phyloP scores from a whole-genome alignment of 306 rosid species.

The Castanea mollissima region DNA sequence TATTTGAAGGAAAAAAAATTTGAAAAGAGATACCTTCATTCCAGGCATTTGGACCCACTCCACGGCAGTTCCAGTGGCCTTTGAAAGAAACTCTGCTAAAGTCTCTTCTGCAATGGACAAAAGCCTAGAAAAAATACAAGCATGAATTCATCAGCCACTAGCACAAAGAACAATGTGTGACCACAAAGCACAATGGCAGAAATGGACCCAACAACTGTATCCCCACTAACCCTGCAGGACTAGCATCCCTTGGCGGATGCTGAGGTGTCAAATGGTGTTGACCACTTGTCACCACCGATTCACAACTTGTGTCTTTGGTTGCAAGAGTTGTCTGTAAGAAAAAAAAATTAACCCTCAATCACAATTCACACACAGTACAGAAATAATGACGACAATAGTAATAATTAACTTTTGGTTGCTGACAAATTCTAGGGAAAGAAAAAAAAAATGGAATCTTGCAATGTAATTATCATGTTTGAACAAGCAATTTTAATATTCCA shows the following conservation, averaged over 20 bases:
- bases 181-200: constrained; percentile 38
- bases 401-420: neutral
- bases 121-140: constrained; percentile 60
- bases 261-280: constrained; percentile 86
- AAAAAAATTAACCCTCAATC: constrained; percentile 1
- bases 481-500: neutral
- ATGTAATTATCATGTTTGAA: neutral
- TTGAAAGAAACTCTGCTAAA: constrained; percentile 99
- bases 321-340: constrained; percentile 67
- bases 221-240: constrained; percentile 99
- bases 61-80: constrained; percentile 99
- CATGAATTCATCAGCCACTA: constrained; percentile 41
- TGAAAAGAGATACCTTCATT: constrained; percentile 69
- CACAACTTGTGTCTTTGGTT: constrained; percentile 94
- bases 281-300: constrained; percentile 93
- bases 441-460: neutral
- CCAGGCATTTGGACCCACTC: constrained; percentile 99
- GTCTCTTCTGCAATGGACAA: constrained; percentile 99
- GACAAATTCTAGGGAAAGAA: neutral
- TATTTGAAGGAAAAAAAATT: neutral
- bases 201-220: constrained; percentile 54
- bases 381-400: neutral
- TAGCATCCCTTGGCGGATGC: constrained; percentile 99
- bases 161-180: constrained; percentile 31
- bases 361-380: constrained; percentile 12